phyloP scores from a whole-genome alignment of 371 early-diverging fungal genomes.

The Syncephalastrum sp. region DNA sequence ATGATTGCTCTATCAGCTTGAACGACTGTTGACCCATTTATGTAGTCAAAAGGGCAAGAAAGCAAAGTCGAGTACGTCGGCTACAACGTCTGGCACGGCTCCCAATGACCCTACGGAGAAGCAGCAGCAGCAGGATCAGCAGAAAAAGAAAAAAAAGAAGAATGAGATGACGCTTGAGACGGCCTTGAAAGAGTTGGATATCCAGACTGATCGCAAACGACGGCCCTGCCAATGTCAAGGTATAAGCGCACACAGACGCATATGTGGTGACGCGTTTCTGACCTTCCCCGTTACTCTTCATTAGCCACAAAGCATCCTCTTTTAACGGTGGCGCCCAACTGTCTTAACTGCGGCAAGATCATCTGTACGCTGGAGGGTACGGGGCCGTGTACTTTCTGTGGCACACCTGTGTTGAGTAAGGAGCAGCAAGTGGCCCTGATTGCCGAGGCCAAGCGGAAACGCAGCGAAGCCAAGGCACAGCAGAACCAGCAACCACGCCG shows the following conservation, averaged over 20 bases:
- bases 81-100: background rate
- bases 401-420: constrained; percentile 66
- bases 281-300: background rate
- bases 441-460: constrained; percentile 43
- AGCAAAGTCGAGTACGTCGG: background rate
- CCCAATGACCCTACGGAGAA: constrained; percentile 6
- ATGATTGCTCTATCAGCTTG: constrained; percentile 4
- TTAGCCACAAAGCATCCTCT: constrained; percentile 78
- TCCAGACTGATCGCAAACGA: constrained; percentile 34
- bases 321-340: constrained; percentile 77
- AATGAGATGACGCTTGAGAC: constrained; percentile 47
- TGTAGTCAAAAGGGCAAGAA: constrained; percentile 4
- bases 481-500: constrained; percentile 23
- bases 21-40: background rate
- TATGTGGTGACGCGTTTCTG: background rate
- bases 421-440: constrained; percentile 65
- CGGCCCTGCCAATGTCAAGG: constrained; percentile 46
- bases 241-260: constrained; percentile 4
- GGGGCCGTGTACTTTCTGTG: constrained; percentile 86
- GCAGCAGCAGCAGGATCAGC: constrained; percentile 12
- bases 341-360: constrained; percentile 87
- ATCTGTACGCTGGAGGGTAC: constrained; percentile 81
- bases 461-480: constrained; percentile 29
- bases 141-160: constrained; percentile 35
- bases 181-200: constrained; percentile 46